These are phyloP conservation scores for Aspergillus ibericus DNA, from an alignment of 2,329 filamentous ascomycete species.

Conservation along the genomic window DNA sequence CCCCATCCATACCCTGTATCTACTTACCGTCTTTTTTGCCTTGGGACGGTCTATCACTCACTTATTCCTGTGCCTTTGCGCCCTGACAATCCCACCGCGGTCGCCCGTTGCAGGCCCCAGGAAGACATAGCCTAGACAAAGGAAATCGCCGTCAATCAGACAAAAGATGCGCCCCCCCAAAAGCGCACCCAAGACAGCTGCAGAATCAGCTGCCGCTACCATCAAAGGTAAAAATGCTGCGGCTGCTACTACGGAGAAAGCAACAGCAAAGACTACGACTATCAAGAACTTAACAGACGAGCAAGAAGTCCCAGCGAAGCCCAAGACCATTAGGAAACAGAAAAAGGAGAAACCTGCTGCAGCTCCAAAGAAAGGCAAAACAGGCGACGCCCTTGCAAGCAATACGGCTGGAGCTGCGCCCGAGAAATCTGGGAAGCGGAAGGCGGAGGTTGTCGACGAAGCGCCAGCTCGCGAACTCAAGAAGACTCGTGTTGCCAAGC, in stretches of 20 bases:
- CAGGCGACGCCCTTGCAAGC: slow-evolving; percentile 20
- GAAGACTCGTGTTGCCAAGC: slow-evolving; percentile 29
- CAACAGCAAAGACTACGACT: slow-evolving; percentile 23
- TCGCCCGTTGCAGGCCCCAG: background rate
- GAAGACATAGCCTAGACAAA: background rate
- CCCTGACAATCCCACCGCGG: background rate
- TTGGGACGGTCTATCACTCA: no score
- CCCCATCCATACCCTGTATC: no score
- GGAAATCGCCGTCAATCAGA: background rate
- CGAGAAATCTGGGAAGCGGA: slow-evolving; percentile 33
- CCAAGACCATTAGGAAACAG: slow-evolving; percentile 18
- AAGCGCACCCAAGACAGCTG: slow-evolving; percentile 22
- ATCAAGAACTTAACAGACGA: slow-evolving; percentile 19
- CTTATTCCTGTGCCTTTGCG: no score
- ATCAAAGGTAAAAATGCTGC: slow-evolving; percentile 16
- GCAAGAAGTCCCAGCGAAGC: slow-evolving; percentile 20
- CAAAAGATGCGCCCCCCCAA: slow-evolving; percentile 34
- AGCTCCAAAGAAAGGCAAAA: slow-evolving; percentile 26
- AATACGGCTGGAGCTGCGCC: slow-evolving; percentile 18
- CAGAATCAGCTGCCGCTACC: slow-evolving; percentile 13
- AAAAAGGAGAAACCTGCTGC: slow-evolving; percentile 19
- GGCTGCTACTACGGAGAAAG: slow-evolving; percentile 9
- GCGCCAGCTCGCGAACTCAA: slow-evolving; percentile 31
- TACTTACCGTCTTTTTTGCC: no score
- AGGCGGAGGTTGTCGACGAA: slow-evolving; percentile 31